These are phyloP conservation scores for Fistulifera pelliculosa DNA, from an alignment of 108 stramenopile genomes.

Conservation along the genomic window DNA sequence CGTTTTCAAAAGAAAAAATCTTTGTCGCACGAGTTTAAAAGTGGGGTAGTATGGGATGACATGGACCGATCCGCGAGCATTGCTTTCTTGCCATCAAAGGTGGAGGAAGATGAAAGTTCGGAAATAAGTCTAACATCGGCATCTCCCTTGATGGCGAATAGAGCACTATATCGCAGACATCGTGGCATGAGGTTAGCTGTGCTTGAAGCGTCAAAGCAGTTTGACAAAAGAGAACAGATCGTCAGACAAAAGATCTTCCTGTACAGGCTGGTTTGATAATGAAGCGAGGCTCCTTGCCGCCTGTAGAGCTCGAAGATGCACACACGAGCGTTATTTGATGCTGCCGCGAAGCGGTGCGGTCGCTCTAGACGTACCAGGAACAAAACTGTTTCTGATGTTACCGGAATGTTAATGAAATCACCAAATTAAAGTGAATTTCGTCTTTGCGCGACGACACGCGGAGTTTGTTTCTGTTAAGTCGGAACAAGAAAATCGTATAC, in stretches of 20 bases:
- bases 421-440: no score
- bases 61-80: no score
- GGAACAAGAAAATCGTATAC: no score
- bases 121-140: no score
- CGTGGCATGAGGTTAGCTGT: conserved; percentile 51
- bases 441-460: no score
- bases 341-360: conserved; percentile 11
- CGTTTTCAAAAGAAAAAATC: no score
- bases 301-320: conserved; percentile 6
- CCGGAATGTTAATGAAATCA: conserved; percentile 8
- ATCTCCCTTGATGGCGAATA: conserved; percentile 12
- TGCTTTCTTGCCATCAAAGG: no score
- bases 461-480: no score
- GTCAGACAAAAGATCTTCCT: neutral
- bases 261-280: conserved; percentile 10
- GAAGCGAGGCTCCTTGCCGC: conserved; percentile 13
- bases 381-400: conserved; percentile 15
- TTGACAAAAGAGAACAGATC: conserved; percentile 39
- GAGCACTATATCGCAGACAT: conserved; percentile 23
- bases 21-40: no score
- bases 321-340: conserved; percentile 11
- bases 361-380: conserved; percentile 3
- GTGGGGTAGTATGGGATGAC: no score
- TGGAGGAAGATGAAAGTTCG: no score
- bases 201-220: conserved; percentile 48